Base-by-base conservation (phyloP, 1,284 basidiomycete species). In the Schizophyllum commune region DNA sequence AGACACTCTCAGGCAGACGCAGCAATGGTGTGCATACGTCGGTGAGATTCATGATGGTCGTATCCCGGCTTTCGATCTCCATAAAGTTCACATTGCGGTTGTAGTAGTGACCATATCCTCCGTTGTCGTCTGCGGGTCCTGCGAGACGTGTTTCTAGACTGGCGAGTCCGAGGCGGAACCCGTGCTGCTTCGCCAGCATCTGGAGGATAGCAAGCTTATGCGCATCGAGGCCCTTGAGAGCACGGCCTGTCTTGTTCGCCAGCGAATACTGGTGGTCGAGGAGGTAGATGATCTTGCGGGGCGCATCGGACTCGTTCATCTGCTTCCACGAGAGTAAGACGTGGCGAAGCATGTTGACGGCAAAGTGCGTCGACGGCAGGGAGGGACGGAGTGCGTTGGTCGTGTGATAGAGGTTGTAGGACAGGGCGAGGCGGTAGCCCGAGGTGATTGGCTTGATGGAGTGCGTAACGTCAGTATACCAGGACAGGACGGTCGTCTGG, bases 391-490 rank as follows among this genome's bases (percentile, higher is more conserved):
- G 59, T 4, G 63, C 59, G 9, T 58, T 61, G 0, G 66, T 39
- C 0, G 69, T 68, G 57, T 75, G 73, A 32, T 79, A 69, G 57
- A 81, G 73, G 60, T 81, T 78, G 67, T 78, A 82, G 0, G 76
- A 74, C 5, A 83, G 73, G 0, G 77, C 79, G 11, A 81, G 70
- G 6, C 76, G 77, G 59, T 76, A 77, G 0, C 79, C 80, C 21
- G 72, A 70, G 1, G 73, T 76, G 52, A 83, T 68, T 3, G 75
- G 74, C 61, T 79, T 75, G 57, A 81, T 72, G 66, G 78, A 76
- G 60, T 79, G 77, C 22, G 68, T 66, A 33, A 80, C 79, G 60
- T 79, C 78, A 4, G 77, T 78, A 62, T 80, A 82, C 79, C 79
- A 82, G 0, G 79, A 72, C 5, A 82, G 67, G 6, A 79, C 70